Evolutionary conservation across 192 early-diverging fungal genomes (phyloP), one percentile per base, ranked within the genome.

Genomic region (Linnemannia exigua): DNA sequence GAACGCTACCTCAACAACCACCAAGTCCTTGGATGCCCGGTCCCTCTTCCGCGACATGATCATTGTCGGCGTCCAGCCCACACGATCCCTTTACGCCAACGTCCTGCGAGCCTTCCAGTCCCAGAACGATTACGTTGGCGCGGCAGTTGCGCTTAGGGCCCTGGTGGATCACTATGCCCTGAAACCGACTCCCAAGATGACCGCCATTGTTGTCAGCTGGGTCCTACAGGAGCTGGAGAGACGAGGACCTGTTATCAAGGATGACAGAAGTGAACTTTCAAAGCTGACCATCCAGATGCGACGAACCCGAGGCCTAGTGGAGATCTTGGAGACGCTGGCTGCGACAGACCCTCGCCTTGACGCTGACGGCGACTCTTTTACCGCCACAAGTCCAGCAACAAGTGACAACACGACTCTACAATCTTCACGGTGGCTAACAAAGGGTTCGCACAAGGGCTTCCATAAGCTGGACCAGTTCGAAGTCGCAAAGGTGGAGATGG

Each of bases 41-140:
- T 77, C 54, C 8, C 74, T 86, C 8, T 86, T 86, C 33, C 67
- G 84, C 12, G 84, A 86, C 33, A 86, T 86, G 84, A 41, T 86
- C 14, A 79, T 86, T 52, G 84, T 86, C 46, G 84, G 84, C 14
- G 69, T 80, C 22, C 41, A 63, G 37, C 84, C 84, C 9, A 80
- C 61, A 58, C 78, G 41, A 9, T 79, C 78, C 1, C 78, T 86
- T 9, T 86, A 73, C 61, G 70, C 74, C 28, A 86, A 86, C n/a
- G 79, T 86, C 66, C 38, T 86, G 17, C 41, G 84, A 38, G 84
- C 84, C 2, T 86, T 86, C 22, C 51, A 77, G 31, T 70, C 74
- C 15, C 69, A 72, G 48, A 28, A 77, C 33, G 84, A 86, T 28
- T 80, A 70, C 77, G 75, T 79, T 0, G 84, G 84, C 3, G 75